These are phyloP conservation scores for Penicillium glabrum DNA, from an alignment of 2,329 filamentous ascomycete species.

Conservation along the genomic window DNA sequence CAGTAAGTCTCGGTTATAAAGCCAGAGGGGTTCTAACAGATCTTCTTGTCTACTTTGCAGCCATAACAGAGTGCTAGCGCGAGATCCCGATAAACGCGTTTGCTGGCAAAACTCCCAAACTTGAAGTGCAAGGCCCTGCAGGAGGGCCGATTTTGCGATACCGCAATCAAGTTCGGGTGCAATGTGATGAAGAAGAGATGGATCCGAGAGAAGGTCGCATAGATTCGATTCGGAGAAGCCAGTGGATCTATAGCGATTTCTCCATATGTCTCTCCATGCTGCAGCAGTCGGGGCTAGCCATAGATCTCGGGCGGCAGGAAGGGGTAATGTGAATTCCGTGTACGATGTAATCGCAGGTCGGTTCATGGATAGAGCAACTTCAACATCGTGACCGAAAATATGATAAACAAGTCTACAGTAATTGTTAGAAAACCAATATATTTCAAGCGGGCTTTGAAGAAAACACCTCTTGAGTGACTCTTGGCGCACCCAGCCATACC, in stretches of 20 bases:
- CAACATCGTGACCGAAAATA: constrained; percentile 15
- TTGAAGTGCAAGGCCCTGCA: constrained; percentile 11
- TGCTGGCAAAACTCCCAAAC: constrained; percentile 15
- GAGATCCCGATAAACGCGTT: constrained; percentile 5
- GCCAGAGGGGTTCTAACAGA: neutral
- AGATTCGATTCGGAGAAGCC: constrained; percentile 3
- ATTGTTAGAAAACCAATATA: neutral
- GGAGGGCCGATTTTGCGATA: constrained; percentile 4
- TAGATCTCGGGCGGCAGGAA: constrained; percentile 13
- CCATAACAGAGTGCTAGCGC: constrained; percentile 11
- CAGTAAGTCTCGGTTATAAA: neutral
- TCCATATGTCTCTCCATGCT: constrained; percentile 14
- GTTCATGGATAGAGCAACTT: constrained; percentile 13
- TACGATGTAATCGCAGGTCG: constrained; percentile 14
- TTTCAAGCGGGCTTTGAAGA: neutral
- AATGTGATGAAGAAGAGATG: constrained; percentile 6
- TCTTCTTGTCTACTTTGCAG: constrained; percentile 18
- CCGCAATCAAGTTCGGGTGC: constrained; percentile 7
- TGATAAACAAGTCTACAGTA: constrained; percentile 11
- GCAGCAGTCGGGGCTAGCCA: constrained; percentile 12
- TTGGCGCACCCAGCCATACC: constrained; percentile 15
- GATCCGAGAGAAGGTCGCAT: constrained; percentile 12
- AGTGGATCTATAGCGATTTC: neutral
- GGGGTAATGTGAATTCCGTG: constrained; percentile 12
- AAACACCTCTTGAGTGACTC: constrained; percentile 15